Conservation (phyloP, 805 yeast species). For the Candida khao-thaluensis region DNA sequence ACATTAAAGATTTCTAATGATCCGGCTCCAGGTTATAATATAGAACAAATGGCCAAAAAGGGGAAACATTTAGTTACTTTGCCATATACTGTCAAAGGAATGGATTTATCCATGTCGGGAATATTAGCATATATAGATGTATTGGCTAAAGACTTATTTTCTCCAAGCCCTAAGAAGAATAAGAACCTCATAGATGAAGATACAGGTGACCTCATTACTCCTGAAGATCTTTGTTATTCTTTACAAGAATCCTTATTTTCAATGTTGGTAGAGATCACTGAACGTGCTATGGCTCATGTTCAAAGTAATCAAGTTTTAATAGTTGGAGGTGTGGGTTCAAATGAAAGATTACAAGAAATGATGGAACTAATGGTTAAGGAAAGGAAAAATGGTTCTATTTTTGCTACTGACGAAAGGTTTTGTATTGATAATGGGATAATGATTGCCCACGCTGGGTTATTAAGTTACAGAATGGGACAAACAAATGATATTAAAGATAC, state of each 20-base stretch:
- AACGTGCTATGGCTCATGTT: constrained; percentile 98
- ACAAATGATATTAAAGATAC: constrained; percentile 60
- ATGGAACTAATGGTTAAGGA: constrained; percentile 93
- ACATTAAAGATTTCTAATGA: constrained; percentile 83
- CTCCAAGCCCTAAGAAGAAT: constrained; percentile 35
- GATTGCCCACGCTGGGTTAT: constrained; percentile 97
- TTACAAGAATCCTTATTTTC: constrained; percentile 90
- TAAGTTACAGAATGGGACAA: constrained; percentile 82
- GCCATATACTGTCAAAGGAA: constrained; percentile 97
- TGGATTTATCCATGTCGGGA: constrained; percentile 98
- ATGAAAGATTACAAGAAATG: constrained; percentile 88
- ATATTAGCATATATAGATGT: constrained; percentile 82
- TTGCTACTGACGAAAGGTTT: constrained; percentile 94
- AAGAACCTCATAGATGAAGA: constrained; percentile 41
- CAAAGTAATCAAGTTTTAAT: constrained; percentile 83
- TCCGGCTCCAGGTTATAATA: constrained; percentile 97
- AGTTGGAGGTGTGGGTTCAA: constrained; percentile 99
- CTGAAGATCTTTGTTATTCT: constrained; percentile 89
- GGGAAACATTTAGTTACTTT: constrained; percentile 64
- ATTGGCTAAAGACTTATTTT: constrained; percentile 70
- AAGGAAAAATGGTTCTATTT: constrained; percentile 76
- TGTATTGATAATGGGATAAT: constrained; percentile 98
- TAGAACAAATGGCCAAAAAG: constrained; percentile 86
- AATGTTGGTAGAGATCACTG: constrained; percentile 97
- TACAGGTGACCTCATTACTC: constrained; percentile 56